Evolutionary conservation across 306 rosid genomes (phyloP).

Genomic region (Alnus glutinosa): DNA sequence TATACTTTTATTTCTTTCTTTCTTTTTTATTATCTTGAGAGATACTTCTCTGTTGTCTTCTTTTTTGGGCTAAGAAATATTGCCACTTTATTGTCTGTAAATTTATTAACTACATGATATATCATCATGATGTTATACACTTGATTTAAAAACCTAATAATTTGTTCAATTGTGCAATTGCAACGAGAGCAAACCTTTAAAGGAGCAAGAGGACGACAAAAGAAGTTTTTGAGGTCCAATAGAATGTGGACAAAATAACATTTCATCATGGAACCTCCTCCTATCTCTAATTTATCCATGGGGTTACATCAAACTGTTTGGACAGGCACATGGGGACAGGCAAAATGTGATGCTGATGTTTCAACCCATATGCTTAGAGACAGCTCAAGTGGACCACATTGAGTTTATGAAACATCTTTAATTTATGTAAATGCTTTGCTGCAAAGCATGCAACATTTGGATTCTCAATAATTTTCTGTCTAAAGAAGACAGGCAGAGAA

Average conservation of each 20-base stretch:
- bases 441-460: background rate
- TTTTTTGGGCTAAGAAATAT: no score
- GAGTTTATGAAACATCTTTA: background rate
- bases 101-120: background rate
- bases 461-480: no score
- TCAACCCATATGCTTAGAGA: constrained; percentile 3
- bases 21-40: no score
- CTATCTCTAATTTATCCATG: background rate
- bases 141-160: background rate
- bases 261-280: background rate
- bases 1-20: no score
- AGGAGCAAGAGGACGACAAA: background rate
- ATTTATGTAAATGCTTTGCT: background rate
- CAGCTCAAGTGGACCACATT: background rate
- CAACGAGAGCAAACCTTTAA: no score
- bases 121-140: background rate
- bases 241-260: background rate
- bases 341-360: constrained; percentile 34
- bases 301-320: constrained; percentile 5
- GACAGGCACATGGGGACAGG: constrained; percentile 36
- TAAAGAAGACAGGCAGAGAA: no score
- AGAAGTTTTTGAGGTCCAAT: background rate
- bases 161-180: background rate
- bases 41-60: background rate
- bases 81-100: background rate